Percentiles rank a stretch among this genome's conserved stretches.
These are phyloP conservation scores for Mycotypha africana DNA, from an alignment of 371 early-diverging fungal species.

Conservation along the genomic window DNA sequence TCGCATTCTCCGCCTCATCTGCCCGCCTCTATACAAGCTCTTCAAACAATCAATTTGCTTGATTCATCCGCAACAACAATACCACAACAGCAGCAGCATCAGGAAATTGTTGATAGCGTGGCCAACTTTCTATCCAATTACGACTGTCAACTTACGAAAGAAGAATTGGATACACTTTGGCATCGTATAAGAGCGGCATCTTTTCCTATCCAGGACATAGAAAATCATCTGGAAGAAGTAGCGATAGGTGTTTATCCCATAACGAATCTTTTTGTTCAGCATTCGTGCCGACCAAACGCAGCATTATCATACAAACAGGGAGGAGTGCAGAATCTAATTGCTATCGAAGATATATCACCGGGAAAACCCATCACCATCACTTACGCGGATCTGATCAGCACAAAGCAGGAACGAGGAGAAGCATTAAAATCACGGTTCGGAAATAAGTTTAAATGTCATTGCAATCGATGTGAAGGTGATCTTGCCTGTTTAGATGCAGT, in stretches of 20 bases:
- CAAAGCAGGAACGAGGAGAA: conserved; percentile 45
- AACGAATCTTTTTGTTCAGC: conserved; percentile 65
- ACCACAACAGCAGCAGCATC: background rate
- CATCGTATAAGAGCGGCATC: conserved; percentile 6
- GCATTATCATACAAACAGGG: conserved; percentile 49
- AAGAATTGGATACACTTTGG: conserved; percentile 13
- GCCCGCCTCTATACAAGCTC: conserved; percentile 30
- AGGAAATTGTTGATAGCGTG: conserved; percentile 5
- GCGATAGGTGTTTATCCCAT: conserved; percentile 75
- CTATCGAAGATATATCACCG: conserved; percentile 51
- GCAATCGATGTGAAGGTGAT: conserved; percentile 24
- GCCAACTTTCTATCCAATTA: conserved; percentile 7
- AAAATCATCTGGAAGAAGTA: conserved; percentile 55
- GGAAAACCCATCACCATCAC: conserved; percentile 73
- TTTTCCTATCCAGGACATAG: conserved; percentile 26
- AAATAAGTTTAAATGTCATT: conserved; percentile 19
- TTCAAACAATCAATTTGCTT: conserved; percentile 3
- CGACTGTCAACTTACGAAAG: conserved; percentile 10
- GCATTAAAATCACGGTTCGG: conserved; percentile 42
- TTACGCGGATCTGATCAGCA: conserved; percentile 65
- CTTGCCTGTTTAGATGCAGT: conserved; percentile 5
- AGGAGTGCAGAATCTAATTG: conserved; percentile 42
- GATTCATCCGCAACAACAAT: no score
- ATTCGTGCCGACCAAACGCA: conserved; percentile 81
- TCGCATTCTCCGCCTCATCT: conserved; percentile 40